These are phyloP conservation scores for Viola odorata DNA, from an alignment of 345 rosid genomes.

Conservation along the genomic window DNA sequence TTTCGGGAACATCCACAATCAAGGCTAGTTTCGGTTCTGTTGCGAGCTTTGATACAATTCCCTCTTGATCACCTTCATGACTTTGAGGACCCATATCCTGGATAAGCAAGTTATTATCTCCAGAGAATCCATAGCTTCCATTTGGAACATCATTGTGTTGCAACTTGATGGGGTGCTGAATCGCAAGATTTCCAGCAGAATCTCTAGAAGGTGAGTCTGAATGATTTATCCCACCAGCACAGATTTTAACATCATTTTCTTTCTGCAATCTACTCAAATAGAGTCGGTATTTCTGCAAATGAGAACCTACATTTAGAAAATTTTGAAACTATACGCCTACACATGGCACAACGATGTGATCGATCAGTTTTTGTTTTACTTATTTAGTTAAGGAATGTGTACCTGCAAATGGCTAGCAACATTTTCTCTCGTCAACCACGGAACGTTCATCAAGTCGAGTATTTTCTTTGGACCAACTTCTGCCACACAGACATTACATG, in stretches of 20 bases:
- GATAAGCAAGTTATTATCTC: conserved; percentile 25
- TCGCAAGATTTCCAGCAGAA: conserved; percentile 28
- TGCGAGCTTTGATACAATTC: conserved; percentile 32
- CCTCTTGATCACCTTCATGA: conserved; percentile 40
- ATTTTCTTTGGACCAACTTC: conserved; percentile 98
- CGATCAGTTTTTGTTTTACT: not conserved
- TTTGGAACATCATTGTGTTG: conserved; percentile 31
- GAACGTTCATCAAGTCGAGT: conserved; percentile 91
- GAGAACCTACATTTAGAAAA: not conserved
- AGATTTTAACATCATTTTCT: conserved; percentile 46
- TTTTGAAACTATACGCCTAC: not conserved
- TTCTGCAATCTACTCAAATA: conserved; percentile 80
- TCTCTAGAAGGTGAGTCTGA: conserved; percentile 50
- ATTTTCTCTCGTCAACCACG: conserved; percentile 91
- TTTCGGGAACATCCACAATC: conserved; percentile 31
- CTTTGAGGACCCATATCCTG: conserved; percentile 32
- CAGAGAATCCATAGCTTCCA: conserved; percentile 36
- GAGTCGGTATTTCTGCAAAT: conserved; percentile 87
- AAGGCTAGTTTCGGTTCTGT: conserved; percentile 38
- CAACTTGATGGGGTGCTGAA: conserved; percentile 36
- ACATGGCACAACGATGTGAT: not conserved
- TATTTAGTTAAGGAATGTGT: not conserved
- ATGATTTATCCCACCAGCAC: conserved; percentile 46
- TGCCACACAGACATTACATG: conserved; percentile 43
- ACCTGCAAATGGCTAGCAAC: conserved; percentile 98